These are phyloP conservation scores for Alternaria brassicicola DNA, from an alignment of 2,329 filamentous ascomycete genomes.

Conservation along the genomic window DNA sequence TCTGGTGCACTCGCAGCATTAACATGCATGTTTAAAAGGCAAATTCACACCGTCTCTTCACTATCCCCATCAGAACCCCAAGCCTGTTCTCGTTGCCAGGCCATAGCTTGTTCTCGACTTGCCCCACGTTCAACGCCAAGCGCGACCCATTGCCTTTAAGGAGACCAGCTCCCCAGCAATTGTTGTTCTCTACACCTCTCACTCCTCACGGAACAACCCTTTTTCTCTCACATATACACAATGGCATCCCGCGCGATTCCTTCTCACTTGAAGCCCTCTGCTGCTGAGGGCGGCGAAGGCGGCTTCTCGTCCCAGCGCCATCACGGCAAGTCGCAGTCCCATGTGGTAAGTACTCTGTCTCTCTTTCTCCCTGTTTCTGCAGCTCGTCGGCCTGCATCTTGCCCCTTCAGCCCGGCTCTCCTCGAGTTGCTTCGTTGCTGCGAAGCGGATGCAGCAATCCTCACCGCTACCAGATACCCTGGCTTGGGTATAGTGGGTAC, in stretches of 20 bases:
- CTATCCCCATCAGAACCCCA: conserved; percentile 10
- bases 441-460: background rate
- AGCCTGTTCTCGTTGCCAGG: conserved; percentile 15
- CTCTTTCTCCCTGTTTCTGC: background rate
- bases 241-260: conserved; percentile 81
- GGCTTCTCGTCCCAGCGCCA: conserved; percentile 66
- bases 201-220: conserved; percentile 7
- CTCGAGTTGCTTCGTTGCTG: background rate
- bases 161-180: conserved; percentile 28
- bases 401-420: background rate
- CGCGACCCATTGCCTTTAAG: conserved; percentile 28
- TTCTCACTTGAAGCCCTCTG: conserved; percentile 76
- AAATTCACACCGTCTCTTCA: conserved; percentile 21
- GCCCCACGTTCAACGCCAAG: conserved; percentile 30
- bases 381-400: background rate
- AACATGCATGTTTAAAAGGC: conserved; percentile 20
- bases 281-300: conserved; percentile 46
- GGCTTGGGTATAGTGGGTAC: background rate
- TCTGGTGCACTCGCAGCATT: conserved; percentile 20
- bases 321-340: conserved; percentile 83
- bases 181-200: conserved; percentile 16
- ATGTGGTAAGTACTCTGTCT: conserved; percentile 73
- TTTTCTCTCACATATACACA: conserved; percentile 31
- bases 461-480: conserved; percentile 1
- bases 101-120: conserved; percentile 31